phyloP scores from a whole-genome alignment of 768 basidiomycete genomes.

The Hygrophorus russula region DNA sequence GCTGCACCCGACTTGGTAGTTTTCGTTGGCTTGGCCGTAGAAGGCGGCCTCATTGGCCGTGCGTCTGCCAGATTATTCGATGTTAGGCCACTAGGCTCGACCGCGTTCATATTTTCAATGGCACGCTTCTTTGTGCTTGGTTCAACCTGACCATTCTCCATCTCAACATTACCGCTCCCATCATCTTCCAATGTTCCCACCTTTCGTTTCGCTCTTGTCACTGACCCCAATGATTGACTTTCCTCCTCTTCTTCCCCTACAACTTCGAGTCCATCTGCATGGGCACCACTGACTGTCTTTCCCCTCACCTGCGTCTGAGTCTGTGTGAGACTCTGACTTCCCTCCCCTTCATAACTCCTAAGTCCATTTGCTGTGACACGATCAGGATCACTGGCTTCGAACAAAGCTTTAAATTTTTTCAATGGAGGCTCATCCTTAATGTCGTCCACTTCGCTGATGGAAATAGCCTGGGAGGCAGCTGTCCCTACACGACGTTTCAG shows the following conservation, averaged over 20 bases:
- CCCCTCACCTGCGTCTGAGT: conserved; percentile 24
- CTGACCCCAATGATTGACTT: conserved; percentile 11
- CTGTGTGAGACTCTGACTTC: conserved; percentile 10
- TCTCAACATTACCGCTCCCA: conserved; percentile 29
- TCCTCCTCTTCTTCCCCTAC: conserved; percentile 46
- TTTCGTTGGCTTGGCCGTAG: conserved; percentile 12
- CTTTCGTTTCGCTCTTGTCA: conserved; percentile 27
- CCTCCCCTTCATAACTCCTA: conserved; percentile 9
- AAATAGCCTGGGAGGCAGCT: conserved; percentile 12
- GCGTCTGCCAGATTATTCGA: conserved; percentile 11
- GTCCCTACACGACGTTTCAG: conserved; percentile 47
- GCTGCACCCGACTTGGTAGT: conserved; percentile 20
- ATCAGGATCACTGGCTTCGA: conserved; percentile 52
- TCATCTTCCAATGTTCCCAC: conserved; percentile 19
- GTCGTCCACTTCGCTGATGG: conserved; percentile 11
- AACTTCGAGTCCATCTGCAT: conserved; percentile 9
- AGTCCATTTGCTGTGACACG: conserved; percentile 19
- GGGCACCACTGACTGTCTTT: not conserved
- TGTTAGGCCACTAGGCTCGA: conserved; percentile 10
- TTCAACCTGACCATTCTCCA: conserved; percentile 15
- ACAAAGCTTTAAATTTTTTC: conserved; percentile 63
- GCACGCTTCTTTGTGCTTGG: conserved; percentile 32
- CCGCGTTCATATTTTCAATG: conserved; percentile 25
- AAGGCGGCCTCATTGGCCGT: conserved; percentile 10
- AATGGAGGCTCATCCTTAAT: conserved; percentile 38